These are phyloP conservation scores for Argentina anserina DNA, from an alignment of 306 rosid species.

Conservation along the genomic window DNA sequence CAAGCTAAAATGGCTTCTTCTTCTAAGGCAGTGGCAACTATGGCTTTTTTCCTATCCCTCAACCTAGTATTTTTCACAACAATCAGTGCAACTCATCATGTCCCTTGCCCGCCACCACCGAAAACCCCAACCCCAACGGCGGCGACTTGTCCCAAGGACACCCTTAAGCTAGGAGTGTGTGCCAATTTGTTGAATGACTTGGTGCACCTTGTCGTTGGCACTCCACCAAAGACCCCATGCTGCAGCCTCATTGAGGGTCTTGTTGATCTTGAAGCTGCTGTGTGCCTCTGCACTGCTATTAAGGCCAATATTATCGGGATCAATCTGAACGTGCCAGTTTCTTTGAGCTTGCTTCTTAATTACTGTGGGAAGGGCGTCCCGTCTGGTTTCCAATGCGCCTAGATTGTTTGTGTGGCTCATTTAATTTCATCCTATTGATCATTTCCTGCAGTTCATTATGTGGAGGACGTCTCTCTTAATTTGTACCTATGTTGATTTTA, in stretches of 20 bases:
- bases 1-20: constrained; percentile 19
- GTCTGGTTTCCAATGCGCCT: constrained; percentile 22
- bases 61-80: constrained; percentile 25
- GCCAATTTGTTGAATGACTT: constrained; percentile 34
- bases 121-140: constrained; percentile 1
- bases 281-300: constrained; percentile 57
- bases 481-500: neutral
- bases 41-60: constrained; percentile 24
- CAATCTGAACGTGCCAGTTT: constrained; percentile 42
- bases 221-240: constrained; percentile 43
- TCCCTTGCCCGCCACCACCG: constrained; percentile 22
- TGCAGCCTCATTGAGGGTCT: constrained; percentile 43
- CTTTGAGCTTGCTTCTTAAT: constrained; percentile 48
- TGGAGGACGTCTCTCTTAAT: neutral
- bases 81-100: constrained; percentile 13
- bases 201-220: constrained; percentile 35
- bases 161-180: constrained; percentile 52
- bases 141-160: constrained; percentile 36
- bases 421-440: neutral
- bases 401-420: neutral
- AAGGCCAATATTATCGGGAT: constrained; percentile 49
- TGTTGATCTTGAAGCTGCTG: constrained; percentile 46
- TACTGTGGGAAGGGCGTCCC: constrained; percentile 42
- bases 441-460: neutral
- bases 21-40: constrained; percentile 16